Evolutionary conservation across 2,329 filamentous ascomycete genomes (phyloP), one percentile per base, ranked within the genome.

Genomic region (Elsinoe fawcettii): DNA sequence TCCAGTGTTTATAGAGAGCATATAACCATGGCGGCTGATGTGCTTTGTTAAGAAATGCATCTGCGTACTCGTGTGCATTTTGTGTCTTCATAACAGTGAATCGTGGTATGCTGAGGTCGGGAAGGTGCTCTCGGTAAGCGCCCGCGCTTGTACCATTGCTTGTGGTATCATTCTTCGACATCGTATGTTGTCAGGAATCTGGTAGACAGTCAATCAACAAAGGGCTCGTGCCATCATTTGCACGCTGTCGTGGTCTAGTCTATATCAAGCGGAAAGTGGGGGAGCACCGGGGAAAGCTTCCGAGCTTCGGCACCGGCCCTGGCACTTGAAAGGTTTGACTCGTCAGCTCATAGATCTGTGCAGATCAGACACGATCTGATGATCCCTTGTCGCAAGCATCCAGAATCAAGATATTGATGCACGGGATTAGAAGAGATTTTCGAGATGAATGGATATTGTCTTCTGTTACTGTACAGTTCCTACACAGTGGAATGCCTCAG

Each of bases 71-170:
- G 55, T 82, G 76, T 1, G 82, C 79, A 68, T 84, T 77, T 65
- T 85, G 83, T 46, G 74, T 74, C 60, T 80, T 76, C 74, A 86
- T 82, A 1, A 74, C 74, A n/a, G 76, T 78, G 71, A 87, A 87
- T 16, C 84, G 79, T 22, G 79, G 77, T 16, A 72, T 74, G 62
- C 65, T 76, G 51, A 86, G 73, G 63, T 86, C 82, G 0, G 83
- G 84, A 14, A 87, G 73, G 65, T 81, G 78, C 61, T 80, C 71
- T 60, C 82, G 79, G 64, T 80, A 85, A 6, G 58, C 63, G 8
- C 30, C 49, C 7, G 32, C 9, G 8, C 6, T 14, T 5, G 16
- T n/a, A n/a, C 16, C 30, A 39, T 53, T 36, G 20, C 20, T 36
- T 30, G 18, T 37, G 5, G 2, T 9, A 12, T 53, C 16, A 6